Evolutionary conservation across 371 early-diverging fungal species (phyloP), one percentile per base, ranked within the genome.

Genomic region (Lichtheimia hyalospora): DNA sequence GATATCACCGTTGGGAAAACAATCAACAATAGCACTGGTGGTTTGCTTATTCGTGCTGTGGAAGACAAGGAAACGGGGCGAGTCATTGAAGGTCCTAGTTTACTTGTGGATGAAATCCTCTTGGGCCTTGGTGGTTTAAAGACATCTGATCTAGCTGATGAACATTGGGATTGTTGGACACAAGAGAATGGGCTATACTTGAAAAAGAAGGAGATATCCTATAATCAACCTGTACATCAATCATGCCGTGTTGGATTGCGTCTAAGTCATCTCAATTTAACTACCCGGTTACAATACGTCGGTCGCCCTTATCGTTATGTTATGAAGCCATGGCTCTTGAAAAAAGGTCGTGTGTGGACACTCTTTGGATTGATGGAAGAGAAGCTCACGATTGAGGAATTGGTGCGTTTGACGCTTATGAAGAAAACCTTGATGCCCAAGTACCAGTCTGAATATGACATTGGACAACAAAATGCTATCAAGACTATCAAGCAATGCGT

Each of bases 71-170:
- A 27, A 3, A 66, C 62, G 5, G 63, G 62, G 3, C 43, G 21
- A 20, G 28, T 80, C n/a, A 67, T 77, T 23, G 77, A 80, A 59
- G 80, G 80, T 2, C 80, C 80, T 21, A 68, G 75, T 49, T 61
- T 80, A 16, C 54, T 77, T 3, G 80, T 80, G 21, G 75, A 80
- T 57, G 61, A 63, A 25, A 73, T 80, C 51, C 52, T 79, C 20
- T 48, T 60, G 46, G 48, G 34, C 6, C n/a, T 46, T n/a, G 46
- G 18, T 46, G 21, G 18, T 1, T 21, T 46, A 7, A 46, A 46
- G 21, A n/a, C n/a, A 5, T 51, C 13, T 62, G 65, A 63, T n/a
- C 60, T 42, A 21, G 49, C 23, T 18, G 58, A n/a, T 40, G 43
- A 25, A n/a, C 52, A 49, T 51, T 46, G 64, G 8, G 12, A 21